Evolutionary conservation across 805 yeast species (phyloP).

Genomic region (Starmerella asiatica): DNA sequence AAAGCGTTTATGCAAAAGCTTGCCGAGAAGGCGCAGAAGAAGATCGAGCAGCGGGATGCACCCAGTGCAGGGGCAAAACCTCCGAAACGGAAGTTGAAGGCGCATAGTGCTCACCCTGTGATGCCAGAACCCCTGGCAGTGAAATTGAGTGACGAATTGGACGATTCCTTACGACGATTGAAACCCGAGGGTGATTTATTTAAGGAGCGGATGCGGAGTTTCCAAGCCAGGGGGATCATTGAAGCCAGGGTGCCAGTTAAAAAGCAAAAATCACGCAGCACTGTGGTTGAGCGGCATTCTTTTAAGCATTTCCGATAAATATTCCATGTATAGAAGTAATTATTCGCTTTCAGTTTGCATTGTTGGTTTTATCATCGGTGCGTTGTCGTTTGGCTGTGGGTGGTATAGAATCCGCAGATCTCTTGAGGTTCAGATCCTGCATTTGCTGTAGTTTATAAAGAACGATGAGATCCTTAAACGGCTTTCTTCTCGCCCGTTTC

Average conservation of each 20-base stretch:
- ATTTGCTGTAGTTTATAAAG: constrained; percentile 11
- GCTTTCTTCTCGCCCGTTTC: constrained; percentile 1
- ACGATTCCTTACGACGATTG: constrained; percentile 68
- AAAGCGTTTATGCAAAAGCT: constrained; percentile 8
- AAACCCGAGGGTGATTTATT: constrained; percentile 84
- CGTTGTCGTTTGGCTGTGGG: too few species aligned
- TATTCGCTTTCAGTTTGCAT: too few species aligned
- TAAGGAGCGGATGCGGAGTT: constrained; percentile 63
- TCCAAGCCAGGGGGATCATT: constrained; percentile 75
- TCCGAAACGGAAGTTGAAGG: constrained; percentile 26
- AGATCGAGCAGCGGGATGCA: constrained; percentile 12
- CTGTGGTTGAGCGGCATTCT: constrained; percentile 83
- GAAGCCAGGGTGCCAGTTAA: constrained; percentile 64
- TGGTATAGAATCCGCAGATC: too few species aligned
- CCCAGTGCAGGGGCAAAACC: constrained; percentile 13
- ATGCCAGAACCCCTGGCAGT: constrained; percentile 46
- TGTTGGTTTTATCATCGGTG: too few species aligned
- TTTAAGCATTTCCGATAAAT: constrained; percentile 57
- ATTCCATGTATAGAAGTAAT: not conserved
- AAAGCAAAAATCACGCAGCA: constrained; percentile 51
- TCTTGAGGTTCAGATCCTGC: not conserved
- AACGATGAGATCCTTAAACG: constrained; percentile 8
- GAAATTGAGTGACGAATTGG: constrained; percentile 76
- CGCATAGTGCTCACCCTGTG: constrained; percentile 36
- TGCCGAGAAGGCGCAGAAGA: constrained; percentile 4